Evolutionary conservation across 768 basidiomycete species (phyloP).

Genomic region (Pleurotus citrinopileatus): DNA sequence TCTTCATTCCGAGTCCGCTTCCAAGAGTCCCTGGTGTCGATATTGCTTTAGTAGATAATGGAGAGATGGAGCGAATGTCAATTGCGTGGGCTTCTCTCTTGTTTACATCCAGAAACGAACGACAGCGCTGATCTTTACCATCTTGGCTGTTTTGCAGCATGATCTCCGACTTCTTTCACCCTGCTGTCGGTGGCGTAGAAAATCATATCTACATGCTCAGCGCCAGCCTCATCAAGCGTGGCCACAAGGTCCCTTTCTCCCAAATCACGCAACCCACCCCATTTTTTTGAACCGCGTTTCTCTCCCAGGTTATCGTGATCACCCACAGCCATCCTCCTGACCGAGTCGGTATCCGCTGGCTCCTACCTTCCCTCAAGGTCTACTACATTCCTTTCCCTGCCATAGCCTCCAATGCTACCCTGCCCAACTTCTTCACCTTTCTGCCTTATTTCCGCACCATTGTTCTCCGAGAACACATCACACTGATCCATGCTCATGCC

Average conservation of each 20-base stretch:
- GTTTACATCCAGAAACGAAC: neutral
- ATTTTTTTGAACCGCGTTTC: neutral
- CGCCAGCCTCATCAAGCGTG: constrained; percentile 73
- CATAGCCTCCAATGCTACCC: constrained; percentile 87
- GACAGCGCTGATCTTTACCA: constrained; percentile 1
- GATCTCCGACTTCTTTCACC: constrained; percentile 97
- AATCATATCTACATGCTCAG: constrained; percentile 94
- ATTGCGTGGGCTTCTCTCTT: constrained; percentile 29
- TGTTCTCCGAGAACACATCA: constrained; percentile 79
- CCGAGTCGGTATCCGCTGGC: constrained; percentile 87
- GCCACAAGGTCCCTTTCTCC: constrained; percentile 67
- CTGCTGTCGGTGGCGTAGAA: constrained; percentile 92
- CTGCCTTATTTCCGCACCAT: constrained; percentile 91
- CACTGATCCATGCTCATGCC: constrained; percentile 90
- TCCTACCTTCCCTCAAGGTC: constrained; percentile 84
- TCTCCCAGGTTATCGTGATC: constrained; percentile 83
- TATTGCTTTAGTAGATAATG: neutral
- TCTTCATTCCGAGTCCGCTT: too few relatives aligned
- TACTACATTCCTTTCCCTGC: constrained; percentile 92
- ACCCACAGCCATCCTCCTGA: constrained; percentile 89
- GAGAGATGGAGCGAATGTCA: constrained; percentile 29
- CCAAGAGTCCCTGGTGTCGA: too few relatives aligned
- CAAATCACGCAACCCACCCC: neutral
- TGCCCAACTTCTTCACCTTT: constrained; percentile 92
- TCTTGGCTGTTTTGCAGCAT: constrained; percentile 60